These are phyloP conservation scores for Paraleonurus japonicus DNA, from an alignment of 257 asterid genomes.

Conservation along the genomic window DNA sequence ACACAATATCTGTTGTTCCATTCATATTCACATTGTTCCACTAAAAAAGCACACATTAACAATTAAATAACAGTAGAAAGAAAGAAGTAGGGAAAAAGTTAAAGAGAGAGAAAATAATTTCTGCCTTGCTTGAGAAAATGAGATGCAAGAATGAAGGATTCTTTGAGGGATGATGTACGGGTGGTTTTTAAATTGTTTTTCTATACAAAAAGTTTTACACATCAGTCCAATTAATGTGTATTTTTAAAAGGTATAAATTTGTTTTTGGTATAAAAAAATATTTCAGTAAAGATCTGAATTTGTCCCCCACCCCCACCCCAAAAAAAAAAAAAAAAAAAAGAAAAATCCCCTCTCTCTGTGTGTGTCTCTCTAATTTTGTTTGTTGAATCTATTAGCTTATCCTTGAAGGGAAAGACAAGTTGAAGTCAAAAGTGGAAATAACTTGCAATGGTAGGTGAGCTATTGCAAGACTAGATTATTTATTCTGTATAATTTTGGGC, in stretches of 20 bases:
- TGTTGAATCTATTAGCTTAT: neutral
- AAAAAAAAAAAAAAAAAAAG: no score
- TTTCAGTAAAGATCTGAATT: no score
- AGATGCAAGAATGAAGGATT: neutral
- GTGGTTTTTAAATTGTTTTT: no score
- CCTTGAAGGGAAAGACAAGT: constrained; percentile 3
- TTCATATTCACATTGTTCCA: neutral
- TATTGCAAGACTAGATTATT: neutral
- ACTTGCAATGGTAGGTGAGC: neutral
- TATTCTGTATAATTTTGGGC: neutral
- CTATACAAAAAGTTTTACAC: neutral
- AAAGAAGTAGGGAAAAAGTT: neutral
- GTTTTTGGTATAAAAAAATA: no score
- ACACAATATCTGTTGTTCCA: neutral
- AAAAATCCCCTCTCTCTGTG: no score
- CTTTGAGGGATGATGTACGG: neutral
- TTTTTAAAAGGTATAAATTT: no score
- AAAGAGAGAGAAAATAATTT: no score
- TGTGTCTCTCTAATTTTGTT: neutral
- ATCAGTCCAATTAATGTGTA: neutral
- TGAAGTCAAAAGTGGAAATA: neutral
- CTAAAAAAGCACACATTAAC: neutral
- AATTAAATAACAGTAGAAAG: neutral
- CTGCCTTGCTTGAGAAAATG: neutral
- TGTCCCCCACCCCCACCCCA: no score